Base-by-base conservation (phyloP, 805 yeast species). In the Dipodascopsis uninucleata region DNA sequence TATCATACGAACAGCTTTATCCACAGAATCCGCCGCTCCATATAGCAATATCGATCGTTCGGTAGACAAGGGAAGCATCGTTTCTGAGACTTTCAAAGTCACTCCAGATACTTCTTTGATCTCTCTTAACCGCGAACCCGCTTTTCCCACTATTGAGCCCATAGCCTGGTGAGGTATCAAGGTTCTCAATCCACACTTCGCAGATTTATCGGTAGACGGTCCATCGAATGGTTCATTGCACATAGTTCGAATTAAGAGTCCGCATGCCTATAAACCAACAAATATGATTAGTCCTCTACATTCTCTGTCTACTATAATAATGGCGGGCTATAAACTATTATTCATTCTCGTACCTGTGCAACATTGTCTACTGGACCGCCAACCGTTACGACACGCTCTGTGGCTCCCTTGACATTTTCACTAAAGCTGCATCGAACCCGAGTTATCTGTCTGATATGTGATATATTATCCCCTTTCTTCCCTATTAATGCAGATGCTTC, bases 401-500 rank as follows among this genome's bases (percentile, higher is more conserved):
- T 17, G 25, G 40, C 39, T 8, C 52, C 52, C 28, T 14, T 34
- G 22, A 39, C 28, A 14, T 47, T 40, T 3, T 51, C 55, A 18
- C 43, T 45, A 14, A 46, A 47, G 17, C 38, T 33, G 28, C 39
- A 36, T 28, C 51, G 31, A 32, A 44, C 53, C 4, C 49, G 47
- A n/a, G 43, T 36, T 8, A 6, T 8, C 28, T 35, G 28, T 18
- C 54, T 31, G 17, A 51, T 20, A 6, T 17, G 24, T 7, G 53
- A 23, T 7, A 49, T 44, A 5, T 26, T 40, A 22, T 41, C 47
- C 9, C 54, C 53, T 14, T 43, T 43, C 5, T 33, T 22, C 12
- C 49, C 54, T 10, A 49, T 48, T 36, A 51, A 17, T 23, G 47
- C 37, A n/a, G 49, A 49, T n/a, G 55, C 55, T 24, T 49, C 55